Evolutionary conservation across 1,139 yeast species (phyloP), one percentile per base, ranked within the genome.

Genomic region (Candida tetrigidarum): DNA sequence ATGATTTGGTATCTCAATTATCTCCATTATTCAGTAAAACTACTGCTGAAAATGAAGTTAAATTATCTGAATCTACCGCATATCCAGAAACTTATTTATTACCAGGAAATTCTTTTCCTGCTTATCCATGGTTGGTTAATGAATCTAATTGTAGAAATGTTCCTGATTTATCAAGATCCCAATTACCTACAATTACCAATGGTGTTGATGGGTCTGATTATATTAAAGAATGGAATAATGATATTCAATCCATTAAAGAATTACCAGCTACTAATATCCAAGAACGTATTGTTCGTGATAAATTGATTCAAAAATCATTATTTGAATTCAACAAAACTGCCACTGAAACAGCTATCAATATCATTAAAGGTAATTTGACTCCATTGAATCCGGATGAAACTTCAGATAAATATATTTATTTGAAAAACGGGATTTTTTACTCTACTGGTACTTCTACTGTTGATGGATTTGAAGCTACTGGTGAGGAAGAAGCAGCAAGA

Each of bases 401-500:
- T 9, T 67, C 67, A 9, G 75, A 80, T 25, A 83, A 82, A 50
- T 81, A 76, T 50, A 86, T 93, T 42, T 93, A 68, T 69, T 75
- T 91, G 54, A 79, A 87, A 55, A 86, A 90, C 58, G 93, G 93
- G 46, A 86, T 93, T 43, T 92, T 93, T 67, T 93, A 87, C 69
- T 89, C 96, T 2, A 81, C 76, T 46, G 95, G 92, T 42, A 67
- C 71, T 35, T 96, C 93, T 58, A 84, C 90, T 12, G 76, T 82
- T 28, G 90, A 89, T 18, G 74, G 77, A 29, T 89, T 86, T 59
- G 78, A 74, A 34, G 67, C 68, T 1, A 71, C 80, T 39, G 97
- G 97, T 49, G 96, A 96, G 25, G 81, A 85, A 55, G 92, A 82
- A 51, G 97, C 97, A 50, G 92, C 97, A 3, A 79, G 95, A 59